Evolutionary conservation across 2,329 filamentous ascomycete species (phyloP).

Genomic region (Diplodia corticola): DNA sequence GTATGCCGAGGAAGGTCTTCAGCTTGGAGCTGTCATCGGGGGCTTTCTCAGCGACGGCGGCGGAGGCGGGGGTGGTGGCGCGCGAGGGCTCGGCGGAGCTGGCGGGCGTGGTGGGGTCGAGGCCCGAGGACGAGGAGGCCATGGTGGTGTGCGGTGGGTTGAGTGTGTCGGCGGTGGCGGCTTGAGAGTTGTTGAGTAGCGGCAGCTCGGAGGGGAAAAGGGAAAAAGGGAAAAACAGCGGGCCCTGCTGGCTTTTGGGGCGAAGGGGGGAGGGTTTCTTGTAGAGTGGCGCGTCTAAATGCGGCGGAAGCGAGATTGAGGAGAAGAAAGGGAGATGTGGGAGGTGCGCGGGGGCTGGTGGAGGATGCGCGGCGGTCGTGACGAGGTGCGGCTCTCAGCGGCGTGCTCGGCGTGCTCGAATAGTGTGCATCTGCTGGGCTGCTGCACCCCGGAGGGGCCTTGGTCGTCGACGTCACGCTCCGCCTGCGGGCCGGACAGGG

Average conservation of each 20-base stretch:
- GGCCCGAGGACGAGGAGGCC: slow-evolving; percentile 30
- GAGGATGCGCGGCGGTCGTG: not conserved
- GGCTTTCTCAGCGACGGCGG: slow-evolving; percentile 52
- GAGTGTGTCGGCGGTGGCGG: slow-evolving; percentile 4
- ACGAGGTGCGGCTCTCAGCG: slow-evolving; percentile 12
- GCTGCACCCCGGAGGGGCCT: slow-evolving; percentile 3
- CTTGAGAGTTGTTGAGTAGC: not conserved
- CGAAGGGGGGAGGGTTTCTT: slow-evolving; percentile 8
- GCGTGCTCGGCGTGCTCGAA: slow-evolving; percentile 1
- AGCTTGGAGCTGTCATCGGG: slow-evolving; percentile 84
- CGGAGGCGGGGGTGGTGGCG: slow-evolving; percentile 37
- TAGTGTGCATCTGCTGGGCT: slow-evolving; percentile 1
- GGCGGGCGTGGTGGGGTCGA: slow-evolving; percentile 29
- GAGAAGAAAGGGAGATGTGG: slow-evolving; percentile 6
- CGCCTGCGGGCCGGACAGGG: slow-evolving; percentile 16
- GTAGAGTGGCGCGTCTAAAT: slow-evolving; percentile 19
- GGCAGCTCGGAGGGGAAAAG: not conserved
- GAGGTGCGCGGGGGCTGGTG: not conserved
- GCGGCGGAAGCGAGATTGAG: slow-evolving; percentile 20
- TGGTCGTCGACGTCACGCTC: slow-evolving; percentile 3
- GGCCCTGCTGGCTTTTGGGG: not conserved
- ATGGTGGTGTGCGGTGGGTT: slow-evolving; percentile 20
- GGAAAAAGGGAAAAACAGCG: slow-evolving; percentile 17
- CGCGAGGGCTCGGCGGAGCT: slow-evolving; percentile 39
- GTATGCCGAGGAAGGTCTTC: slow-evolving; percentile 81